These are phyloP conservation scores for Russula emetica DNA, from an alignment of 768 basidiomycete genomes.

Conservation along the genomic window DNA sequence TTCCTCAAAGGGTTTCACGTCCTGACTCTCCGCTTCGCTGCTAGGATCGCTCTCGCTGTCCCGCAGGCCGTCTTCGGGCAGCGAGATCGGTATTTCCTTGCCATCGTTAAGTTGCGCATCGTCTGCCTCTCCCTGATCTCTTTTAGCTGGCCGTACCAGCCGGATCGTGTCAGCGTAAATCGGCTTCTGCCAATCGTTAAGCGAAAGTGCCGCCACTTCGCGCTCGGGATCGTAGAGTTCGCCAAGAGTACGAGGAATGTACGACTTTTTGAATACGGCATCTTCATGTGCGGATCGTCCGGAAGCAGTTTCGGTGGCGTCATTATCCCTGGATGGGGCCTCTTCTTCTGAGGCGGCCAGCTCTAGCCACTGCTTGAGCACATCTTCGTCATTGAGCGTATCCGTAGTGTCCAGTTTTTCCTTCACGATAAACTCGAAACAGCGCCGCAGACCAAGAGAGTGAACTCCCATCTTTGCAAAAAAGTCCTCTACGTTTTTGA, in stretches of 20 bases:
- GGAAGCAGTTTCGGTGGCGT: slow-evolving; percentile 21
- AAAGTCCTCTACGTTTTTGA: slow-evolving; percentile 91
- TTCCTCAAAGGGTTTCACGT: slow-evolving; percentile 42
- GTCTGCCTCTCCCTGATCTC: slow-evolving; percentile 23
- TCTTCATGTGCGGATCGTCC: slow-evolving; percentile 62
- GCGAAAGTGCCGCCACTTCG: slow-evolving; percentile 70
- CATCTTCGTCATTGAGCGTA: slow-evolving; percentile 25
- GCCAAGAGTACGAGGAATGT: slow-evolving; percentile 88
- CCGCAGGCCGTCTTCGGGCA: slow-evolving; percentile 16
- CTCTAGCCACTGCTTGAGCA: slow-evolving; percentile 48
- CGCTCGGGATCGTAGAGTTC: slow-evolving; percentile 95
- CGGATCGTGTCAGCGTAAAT: slow-evolving; percentile 90
- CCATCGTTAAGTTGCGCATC: slow-evolving; percentile 22
- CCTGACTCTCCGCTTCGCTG: slow-evolving; percentile 36
- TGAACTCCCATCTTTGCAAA: slow-evolving; percentile 71
- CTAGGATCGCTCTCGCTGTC: slow-evolving; percentile 38
- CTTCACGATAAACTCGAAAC: slow-evolving; percentile 85
- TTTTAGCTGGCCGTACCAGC: slow-evolving; percentile 46
- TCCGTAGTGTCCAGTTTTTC: slow-evolving; percentile 39
- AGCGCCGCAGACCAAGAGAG: slow-evolving; percentile 72
- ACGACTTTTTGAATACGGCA: slow-evolving; percentile 81
- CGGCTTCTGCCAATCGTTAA: slow-evolving; percentile 65
- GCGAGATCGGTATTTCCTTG: slow-evolving; percentile 30
- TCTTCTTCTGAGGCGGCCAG: slow-evolving; percentile 32
- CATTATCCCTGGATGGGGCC: slow-evolving; percentile 20